Percentiles rank a stretch among this genome's conserved stretches.
Evolutionary conservation across 2,329 filamentous ascomycete genomes (phyloP).

Genomic region (Fusarium kyushuense): DNA sequence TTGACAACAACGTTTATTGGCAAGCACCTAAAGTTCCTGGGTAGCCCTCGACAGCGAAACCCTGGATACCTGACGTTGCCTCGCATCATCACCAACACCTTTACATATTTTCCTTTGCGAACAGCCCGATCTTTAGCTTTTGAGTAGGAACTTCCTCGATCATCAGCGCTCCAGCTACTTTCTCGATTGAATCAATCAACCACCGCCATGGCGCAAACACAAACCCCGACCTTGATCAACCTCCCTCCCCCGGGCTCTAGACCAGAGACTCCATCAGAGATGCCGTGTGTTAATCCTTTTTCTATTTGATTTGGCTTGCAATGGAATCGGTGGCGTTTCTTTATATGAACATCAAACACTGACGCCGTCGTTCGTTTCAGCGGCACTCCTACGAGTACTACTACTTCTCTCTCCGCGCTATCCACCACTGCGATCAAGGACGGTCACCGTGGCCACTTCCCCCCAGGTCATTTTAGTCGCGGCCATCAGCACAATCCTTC

Average conservation of each 20-base stretch:
- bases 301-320: constrained; percentile 8
- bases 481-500: constrained; percentile 69
- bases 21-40: constrained; percentile 23
- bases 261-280: constrained; percentile 87
- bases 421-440: constrained; percentile 97
- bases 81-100: constrained; percentile 16
- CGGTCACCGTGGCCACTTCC: constrained; percentile 85
- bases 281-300: constrained; percentile 74
- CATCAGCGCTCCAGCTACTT: background rate
- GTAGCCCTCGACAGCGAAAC: constrained; percentile 23
- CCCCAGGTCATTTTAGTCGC: constrained; percentile 66
- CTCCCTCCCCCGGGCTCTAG: constrained; percentile 85
- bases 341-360: constrained; percentile 10
- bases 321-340: constrained; percentile 8
- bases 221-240: constrained; percentile 79
- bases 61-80: constrained; percentile 17
- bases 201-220: constrained; percentile 55
- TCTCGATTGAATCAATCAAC: constrained; percentile 6
- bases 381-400: constrained; percentile 92
- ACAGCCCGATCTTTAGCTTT: background rate
- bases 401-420: constrained; percentile 89
- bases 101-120: background rate
- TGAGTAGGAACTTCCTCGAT: background rate
- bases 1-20: background rate
- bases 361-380: constrained; percentile 58